Evolutionary conservation across 2,329 filamentous ascomycete genomes (phyloP).

Genomic region (Bisporella sp.): DNA sequence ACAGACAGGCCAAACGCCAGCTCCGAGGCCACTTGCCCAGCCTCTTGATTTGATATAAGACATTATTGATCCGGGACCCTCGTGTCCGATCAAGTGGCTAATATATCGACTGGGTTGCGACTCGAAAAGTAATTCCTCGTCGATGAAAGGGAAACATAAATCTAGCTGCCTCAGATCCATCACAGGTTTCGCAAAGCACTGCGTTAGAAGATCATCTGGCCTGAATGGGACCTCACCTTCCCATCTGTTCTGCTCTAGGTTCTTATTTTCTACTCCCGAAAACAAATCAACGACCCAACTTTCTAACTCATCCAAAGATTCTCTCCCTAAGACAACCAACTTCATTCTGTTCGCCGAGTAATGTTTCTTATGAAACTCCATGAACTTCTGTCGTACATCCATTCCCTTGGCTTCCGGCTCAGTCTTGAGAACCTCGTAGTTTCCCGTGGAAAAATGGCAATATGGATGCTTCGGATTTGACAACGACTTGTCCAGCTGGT

Average conservation of each 20-base stretch:
- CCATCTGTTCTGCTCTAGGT: slow-evolving; percentile 59
- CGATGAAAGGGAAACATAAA: slow-evolving; percentile 61
- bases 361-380: slow-evolving; percentile 63
- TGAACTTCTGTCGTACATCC: slow-evolving; percentile 65
- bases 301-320: slow-evolving; percentile 60
- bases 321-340: slow-evolving; percentile 60
- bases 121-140: slow-evolving; percentile 61
- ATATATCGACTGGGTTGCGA: slow-evolving; percentile 64
- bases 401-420: slow-evolving; percentile 60
- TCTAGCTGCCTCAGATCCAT: slow-evolving; percentile 62
- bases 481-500: slow-evolving; percentile 64
- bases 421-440: slow-evolving; percentile 62
- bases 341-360: slow-evolving; percentile 75
- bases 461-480: slow-evolving; percentile 65
- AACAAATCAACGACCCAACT: slow-evolving; percentile 64
- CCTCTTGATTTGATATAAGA: slow-evolving; percentile 67
- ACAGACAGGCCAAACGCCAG: slow-evolving; percentile 51
- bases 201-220: slow-evolving; percentile 52
- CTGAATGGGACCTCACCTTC: slow-evolving; percentile 54
- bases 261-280: slow-evolving; percentile 59
- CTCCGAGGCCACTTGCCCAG: slow-evolving; percentile 62
- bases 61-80: slow-evolving; percentile 67
- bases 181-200: slow-evolving; percentile 66
- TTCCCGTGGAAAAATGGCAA: slow-evolving; percentile 68
- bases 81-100: slow-evolving; percentile 66